A percentile compares a stretch with the other conserved stretches of the same genome.
Evolutionary conservation across 352 stramenopile genomes (phyloP).

Genomic region (Discostella stelligera): DNA sequence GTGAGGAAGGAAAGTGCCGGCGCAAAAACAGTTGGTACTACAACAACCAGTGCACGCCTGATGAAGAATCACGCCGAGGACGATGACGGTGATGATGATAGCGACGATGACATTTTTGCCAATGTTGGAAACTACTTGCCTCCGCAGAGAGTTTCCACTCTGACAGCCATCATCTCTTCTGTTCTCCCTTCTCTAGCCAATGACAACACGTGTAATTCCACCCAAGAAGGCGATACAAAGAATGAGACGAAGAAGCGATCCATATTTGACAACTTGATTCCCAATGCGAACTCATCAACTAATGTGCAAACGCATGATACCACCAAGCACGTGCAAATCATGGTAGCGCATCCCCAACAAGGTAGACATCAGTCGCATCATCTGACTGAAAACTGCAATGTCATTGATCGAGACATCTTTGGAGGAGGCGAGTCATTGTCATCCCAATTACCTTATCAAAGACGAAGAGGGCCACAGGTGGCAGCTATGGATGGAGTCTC

Average conservation of each 20-base stretch:
- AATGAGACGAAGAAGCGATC: slow-evolving; percentile 28
- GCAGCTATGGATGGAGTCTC: slow-evolving; percentile 45
- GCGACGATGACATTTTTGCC: slow-evolving; percentile 76
- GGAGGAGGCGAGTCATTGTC: not conserved
- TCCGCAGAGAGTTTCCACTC: slow-evolving; percentile 3
- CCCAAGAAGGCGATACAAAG: not conserved
- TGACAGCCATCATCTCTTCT: not conserved
- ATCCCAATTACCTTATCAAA: slow-evolving; percentile 6
- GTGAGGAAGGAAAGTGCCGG: not conserved
- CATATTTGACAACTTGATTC: slow-evolving; percentile 49
- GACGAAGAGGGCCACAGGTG: slow-evolving; percentile 29
- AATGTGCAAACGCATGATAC: not conserved
- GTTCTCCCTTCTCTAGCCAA: not conserved
- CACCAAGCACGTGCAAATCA: not conserved
- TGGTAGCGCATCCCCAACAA: not conserved
- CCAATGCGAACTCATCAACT: not conserved
- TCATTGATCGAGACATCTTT: slow-evolving; percentile 55
- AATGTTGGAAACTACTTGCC: slow-evolving; percentile 58
- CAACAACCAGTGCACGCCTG: not conserved
- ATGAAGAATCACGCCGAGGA: slow-evolving; percentile 11
- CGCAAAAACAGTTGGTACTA: not conserved
- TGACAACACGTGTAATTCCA: slow-evolving; percentile 1
- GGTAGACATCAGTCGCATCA: not conserved
- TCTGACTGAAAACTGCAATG: slow-evolving; percentile 24
- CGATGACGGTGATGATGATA: slow-evolving; percentile 45